Percentiles rank a stretch among this genome's conserved stretches.
Evolutionary conservation across 805 yeast species (phyloP).

Genomic region (Komagataella kurtzmanii): DNA sequence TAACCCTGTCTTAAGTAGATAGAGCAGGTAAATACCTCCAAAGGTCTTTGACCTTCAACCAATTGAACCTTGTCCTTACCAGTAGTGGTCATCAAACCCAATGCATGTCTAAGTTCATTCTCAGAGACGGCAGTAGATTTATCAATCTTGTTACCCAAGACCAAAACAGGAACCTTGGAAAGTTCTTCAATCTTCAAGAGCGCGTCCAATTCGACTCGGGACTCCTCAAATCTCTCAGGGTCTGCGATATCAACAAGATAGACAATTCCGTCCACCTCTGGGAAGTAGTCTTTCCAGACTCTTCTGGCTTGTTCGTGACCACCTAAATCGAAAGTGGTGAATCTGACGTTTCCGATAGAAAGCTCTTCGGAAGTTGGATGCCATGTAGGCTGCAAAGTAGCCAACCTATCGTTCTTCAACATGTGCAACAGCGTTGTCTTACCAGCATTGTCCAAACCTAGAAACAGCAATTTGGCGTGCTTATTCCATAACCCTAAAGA

Average conservation of each 20-base stretch:
- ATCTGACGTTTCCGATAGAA: conserved; percentile 90
- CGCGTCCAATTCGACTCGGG: conserved; percentile 89
- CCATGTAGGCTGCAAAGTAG: conserved; percentile 93
- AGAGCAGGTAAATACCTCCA: conserved; percentile 94
- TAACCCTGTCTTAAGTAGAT: conserved; percentile 98
- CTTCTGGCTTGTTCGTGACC: conserved; percentile 99
- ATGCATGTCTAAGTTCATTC: conserved; percentile 81
- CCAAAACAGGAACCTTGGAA: conserved; percentile 76
- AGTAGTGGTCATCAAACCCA: conserved; percentile 80
- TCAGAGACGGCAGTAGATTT: conserved; percentile 90
- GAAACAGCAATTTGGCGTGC: conserved; percentile 89
- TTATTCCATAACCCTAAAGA: conserved; percentile 81
- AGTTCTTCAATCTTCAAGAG: conserved; percentile 89
- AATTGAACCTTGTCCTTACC: conserved; percentile 71
- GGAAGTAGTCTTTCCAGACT: conserved; percentile 98
- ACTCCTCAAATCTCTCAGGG: conserved; percentile 87
- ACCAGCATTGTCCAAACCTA: conserved; percentile 97
- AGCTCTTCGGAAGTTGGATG: conserved; percentile 98
- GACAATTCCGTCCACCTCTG: conserved; percentile 96
- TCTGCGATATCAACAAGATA: conserved; percentile 96
- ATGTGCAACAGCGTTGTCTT: conserved; percentile 82
- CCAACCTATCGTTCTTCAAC: conserved; percentile 90
- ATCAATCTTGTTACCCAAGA: conserved; percentile 95
- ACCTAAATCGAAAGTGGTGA: conserved; percentile 97
- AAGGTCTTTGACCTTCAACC: conserved; percentile 69